phyloP scores from a whole-genome alignment of 805 yeast species.

The Teunomyces barrocoloradensis region DNA sequence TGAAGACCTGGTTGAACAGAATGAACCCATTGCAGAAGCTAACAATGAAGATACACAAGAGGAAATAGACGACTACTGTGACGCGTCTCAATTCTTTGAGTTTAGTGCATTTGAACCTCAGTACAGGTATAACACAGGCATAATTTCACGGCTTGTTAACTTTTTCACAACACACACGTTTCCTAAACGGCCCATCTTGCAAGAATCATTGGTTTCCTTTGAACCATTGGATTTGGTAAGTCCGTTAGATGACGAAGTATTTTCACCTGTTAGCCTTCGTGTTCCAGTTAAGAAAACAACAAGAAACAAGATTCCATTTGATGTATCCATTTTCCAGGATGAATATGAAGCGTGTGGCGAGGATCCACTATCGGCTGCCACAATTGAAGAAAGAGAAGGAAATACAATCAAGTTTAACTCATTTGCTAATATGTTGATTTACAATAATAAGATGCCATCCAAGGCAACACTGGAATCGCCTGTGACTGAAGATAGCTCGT shows the following conservation, averaged over 20 bases:
- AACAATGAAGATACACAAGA: neutral
- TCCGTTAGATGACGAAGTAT: neutral
- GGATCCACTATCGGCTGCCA: neutral
- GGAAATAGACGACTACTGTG: neutral
- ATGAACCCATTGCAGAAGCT: neutral
- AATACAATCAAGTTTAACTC: constrained; percentile 14
- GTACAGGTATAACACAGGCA: neutral
- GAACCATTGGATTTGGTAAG: constrained; percentile 1
- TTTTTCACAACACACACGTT: neutral
- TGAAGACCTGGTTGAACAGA: neutral
- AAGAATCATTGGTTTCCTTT: neutral
- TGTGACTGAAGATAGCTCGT: neutral
- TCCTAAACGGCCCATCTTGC: neutral
- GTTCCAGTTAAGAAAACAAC: neutral
- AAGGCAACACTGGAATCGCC: neutral
- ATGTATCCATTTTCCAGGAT: neutral
- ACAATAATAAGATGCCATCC: constrained; percentile 9
- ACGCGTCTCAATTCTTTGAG: neutral
- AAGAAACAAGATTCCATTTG: neutral
- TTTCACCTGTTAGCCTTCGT: neutral
- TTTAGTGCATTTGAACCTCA: constrained; percentile 1
- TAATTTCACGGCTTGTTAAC: neutral
- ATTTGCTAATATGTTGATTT: constrained; percentile 14
- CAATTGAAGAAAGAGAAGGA: neutral
- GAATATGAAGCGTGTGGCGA: neutral